Evolutionary conservation across 805 yeast genomes (phyloP), one percentile per base, ranked within the genome.

Genomic region (Monosporozyma servazzii): DNA sequence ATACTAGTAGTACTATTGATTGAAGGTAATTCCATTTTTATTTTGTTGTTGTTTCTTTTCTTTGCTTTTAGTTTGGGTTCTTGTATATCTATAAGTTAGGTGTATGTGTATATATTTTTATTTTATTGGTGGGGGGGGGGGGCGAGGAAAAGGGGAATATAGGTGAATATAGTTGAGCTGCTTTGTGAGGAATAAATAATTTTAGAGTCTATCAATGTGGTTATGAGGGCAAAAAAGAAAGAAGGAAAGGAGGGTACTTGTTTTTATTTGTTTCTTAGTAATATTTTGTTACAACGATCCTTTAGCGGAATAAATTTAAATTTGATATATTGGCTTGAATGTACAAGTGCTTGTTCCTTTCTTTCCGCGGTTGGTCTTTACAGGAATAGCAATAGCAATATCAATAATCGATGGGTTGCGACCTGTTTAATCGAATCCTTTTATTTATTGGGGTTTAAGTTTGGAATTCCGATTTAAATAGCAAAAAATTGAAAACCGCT

Each of bases 1-100:
- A 64, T 54, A 48, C 64, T 60, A 5, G 68, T 62, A 3, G 62
- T 57, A 50, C 67, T 63, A 50, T 57, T 64, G 11, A 62, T 58
- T 25, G 64, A 58, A n/a, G 65, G 67, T 25, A 64, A 50, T 30
- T 62, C 66, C 51, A 49, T 49, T 5, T 11, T 40, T 15, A n/a
- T 45, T 30, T 17, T 18, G 1, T 18, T 40, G 7, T 23, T 31
- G 18, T 17, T 18, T 5, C 8, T 18, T 37, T 20, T 13, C 13
- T 33, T 33, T 33, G 5, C 11, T 15, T 33, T 33, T 15, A 31
- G n/a, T n/a, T n/a, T 36, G 3, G 41, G 23, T 8, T 18, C 7
- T 20, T 37, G 9, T 37, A 37, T 37, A 37, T 37, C 23, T 37
- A 18, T 37, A 37, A 37, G 41, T 37, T 15, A 13, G 13, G 37